Evolutionary conservation across 495 filamentous ascomycete species (phyloP).

Genomic region (Achaetomiella virescens): DNA sequence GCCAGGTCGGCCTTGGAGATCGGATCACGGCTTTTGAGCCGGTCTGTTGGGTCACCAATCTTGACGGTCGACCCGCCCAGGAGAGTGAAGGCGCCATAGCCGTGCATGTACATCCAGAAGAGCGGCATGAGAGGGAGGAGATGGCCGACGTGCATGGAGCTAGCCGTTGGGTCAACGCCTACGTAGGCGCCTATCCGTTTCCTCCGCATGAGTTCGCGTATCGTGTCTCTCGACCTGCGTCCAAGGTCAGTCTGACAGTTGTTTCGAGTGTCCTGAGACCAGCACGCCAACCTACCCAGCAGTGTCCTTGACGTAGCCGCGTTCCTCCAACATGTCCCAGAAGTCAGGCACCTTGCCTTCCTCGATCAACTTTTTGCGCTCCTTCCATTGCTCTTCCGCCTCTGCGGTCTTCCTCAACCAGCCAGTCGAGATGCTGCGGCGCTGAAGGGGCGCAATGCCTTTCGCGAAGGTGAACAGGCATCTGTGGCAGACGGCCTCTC

Average conservation of each 20-base stretch:
- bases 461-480: not conserved
- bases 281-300: conserved; percentile 59
- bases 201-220: conserved; percentile 62
- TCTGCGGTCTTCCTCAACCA: conserved; percentile 41
- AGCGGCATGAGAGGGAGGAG: conserved; percentile 90
- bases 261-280: not conserved
- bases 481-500: conserved; percentile 17
- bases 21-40: conserved; percentile 59
- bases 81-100: conserved; percentile 65
- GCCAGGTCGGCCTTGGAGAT: conserved; percentile 50
- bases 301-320: conserved; percentile 72
- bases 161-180: conserved; percentile 88
- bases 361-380: conserved; percentile 50
- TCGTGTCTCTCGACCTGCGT: conserved; percentile 47
- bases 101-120: conserved; percentile 87
- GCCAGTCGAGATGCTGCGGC: not conserved
- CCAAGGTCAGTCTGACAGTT: not conserved
- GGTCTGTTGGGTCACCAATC: conserved; percentile 82
- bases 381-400: conserved; percentile 53
- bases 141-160: conserved; percentile 87
- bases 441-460: conserved; percentile 2
- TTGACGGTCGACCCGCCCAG: conserved; percentile 80
- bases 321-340: conserved; percentile 65
- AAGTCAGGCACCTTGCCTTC: conserved; percentile 57
- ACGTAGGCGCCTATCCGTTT: conserved; percentile 76